phyloP scores from a whole-genome alignment of 805 yeast genomes.

The Priceomyces melissophilus region DNA sequence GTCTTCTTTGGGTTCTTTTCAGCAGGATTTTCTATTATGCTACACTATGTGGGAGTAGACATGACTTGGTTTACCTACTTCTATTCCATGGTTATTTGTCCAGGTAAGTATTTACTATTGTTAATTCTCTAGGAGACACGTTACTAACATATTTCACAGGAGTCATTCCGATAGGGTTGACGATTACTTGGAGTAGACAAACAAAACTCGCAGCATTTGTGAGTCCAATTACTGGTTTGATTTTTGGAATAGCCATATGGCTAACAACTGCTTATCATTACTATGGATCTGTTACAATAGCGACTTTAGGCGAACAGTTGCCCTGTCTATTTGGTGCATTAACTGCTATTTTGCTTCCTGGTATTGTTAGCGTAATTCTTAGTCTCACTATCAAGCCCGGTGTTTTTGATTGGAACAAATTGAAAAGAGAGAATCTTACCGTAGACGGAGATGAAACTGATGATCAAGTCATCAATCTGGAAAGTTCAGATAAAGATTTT shows the following conservation, averaged over 20 bases:
- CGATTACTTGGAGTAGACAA: constrained; percentile 33
- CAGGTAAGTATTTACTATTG: constrained; percentile 17
- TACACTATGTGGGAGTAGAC: constrained; percentile 26
- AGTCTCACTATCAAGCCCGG: constrained; percentile 23
- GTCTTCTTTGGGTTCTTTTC: constrained; percentile 34
- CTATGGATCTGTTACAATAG: constrained; percentile 24
- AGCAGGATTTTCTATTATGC: constrained; percentile 37
- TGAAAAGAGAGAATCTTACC: constrained; percentile 18
- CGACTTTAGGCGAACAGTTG: constrained; percentile 25
- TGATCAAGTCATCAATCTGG: constrained; percentile 1
- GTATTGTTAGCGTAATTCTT: constrained; percentile 21
- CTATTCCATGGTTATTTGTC: constrained; percentile 33
- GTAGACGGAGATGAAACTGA: constrained; percentile 8
- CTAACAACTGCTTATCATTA: constrained; percentile 24
- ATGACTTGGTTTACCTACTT: constrained; percentile 33
- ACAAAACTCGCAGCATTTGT: constrained; percentile 25
- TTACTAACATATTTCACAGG: constrained; percentile 2
- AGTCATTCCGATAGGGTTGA: constrained; percentile 31
- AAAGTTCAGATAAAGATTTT: background rate
- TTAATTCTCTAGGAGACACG: background rate
- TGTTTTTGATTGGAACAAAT: constrained; percentile 26
- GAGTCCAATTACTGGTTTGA: constrained; percentile 29
- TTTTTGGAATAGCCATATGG: constrained; percentile 30
- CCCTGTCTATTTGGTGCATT: constrained; percentile 34
- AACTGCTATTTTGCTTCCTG: constrained; percentile 31